Evolutionary conservation across 208 protist species (phyloP).

Genomic region (Trypanosoma cruzi): DNA sequence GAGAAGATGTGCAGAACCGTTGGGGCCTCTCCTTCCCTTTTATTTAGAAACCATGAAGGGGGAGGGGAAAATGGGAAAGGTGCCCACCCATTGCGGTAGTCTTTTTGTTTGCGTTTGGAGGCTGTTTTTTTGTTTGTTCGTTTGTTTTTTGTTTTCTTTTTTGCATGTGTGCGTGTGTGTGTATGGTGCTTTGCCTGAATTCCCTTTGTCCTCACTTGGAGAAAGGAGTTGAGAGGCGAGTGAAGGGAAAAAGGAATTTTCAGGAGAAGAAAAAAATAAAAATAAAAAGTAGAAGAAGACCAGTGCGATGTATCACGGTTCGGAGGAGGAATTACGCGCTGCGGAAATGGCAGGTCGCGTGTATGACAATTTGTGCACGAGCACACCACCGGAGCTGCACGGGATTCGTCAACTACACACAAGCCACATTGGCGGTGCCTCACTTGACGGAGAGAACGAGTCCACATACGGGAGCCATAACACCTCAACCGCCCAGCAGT

Average conservation of each 20-base stretch:
- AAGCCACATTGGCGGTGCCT: conserved; percentile 21
- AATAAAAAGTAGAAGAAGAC: background rate
- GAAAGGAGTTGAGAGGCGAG: background rate
- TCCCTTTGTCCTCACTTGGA: background rate
- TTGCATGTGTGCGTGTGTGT: no score
- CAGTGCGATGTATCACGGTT: conserved; percentile 16
- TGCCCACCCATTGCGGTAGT: background rate
- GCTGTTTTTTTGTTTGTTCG: background rate
- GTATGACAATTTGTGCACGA: conserved; percentile 27
- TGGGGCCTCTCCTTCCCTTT: no score
- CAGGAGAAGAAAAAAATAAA: background rate
- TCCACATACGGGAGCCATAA: conserved; percentile 20
- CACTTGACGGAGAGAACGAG: conserved; percentile 27
- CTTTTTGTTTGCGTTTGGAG: conserved; percentile 1
- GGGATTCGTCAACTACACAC: conserved; percentile 27
- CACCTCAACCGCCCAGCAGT: conserved; percentile 10
- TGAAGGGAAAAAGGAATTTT: background rate
- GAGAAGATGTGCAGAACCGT: no score
- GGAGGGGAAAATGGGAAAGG: background rate
- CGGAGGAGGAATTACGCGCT: conserved; percentile 28
- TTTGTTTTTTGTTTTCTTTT: conserved; percentile 19
- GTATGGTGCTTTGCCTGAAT: no score
- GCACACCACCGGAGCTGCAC: conserved; percentile 15
- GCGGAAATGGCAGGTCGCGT: conserved; percentile 31
- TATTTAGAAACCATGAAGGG: no score